Percentiles rank a stretch among this genome's conserved stretches.
Conservation (phyloP, 169 alveolate species). For the Eimeria zaria region DNA sequence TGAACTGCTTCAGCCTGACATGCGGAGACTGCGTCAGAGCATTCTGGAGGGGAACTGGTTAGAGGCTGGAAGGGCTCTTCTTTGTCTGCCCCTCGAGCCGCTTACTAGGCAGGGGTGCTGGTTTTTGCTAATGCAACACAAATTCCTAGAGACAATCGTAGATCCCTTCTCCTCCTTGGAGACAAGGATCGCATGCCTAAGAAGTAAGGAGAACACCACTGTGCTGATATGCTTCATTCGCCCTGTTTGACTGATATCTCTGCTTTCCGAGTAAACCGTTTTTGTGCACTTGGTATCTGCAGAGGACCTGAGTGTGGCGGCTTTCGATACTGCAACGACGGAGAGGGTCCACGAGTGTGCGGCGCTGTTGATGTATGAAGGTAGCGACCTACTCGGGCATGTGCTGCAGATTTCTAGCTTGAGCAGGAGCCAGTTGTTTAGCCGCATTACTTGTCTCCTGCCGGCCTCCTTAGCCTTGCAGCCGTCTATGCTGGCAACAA, state of each 20-base stretch:
- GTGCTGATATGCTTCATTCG: background rate
- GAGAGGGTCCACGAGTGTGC: constrained; percentile 75
- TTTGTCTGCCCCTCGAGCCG: constrained; percentile 53
- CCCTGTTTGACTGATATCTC: background rate
- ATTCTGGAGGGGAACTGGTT: constrained; percentile 60
- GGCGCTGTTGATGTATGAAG: constrained; percentile 68
- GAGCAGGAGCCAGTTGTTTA: constrained; percentile 52
- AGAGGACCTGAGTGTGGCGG: constrained; percentile 66
- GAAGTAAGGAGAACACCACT: constrained; percentile 22
- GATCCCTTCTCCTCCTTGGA: constrained; percentile 45
- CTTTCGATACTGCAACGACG: constrained; percentile 64
- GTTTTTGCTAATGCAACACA: constrained; percentile 69
- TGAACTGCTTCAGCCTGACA: constrained; percentile 75
- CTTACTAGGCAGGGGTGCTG: constrained; percentile 70
- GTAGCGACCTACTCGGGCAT: constrained; percentile 62
- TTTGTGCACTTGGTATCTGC: background rate
- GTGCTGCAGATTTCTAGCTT: constrained; percentile 63
- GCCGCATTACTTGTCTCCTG: constrained; percentile 63
- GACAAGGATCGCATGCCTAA: background rate
- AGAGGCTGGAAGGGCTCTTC: constrained; percentile 72
- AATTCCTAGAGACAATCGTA: constrained; percentile 25
- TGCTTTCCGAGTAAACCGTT: background rate
- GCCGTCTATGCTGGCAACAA: constrained; percentile 68
- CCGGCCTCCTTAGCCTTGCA: constrained; percentile 60
- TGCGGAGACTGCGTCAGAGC: constrained; percentile 42